Evolutionary conservation across 2,329 filamentous ascomycete species (phyloP), one percentile per base, ranked within the genome.

Genomic region (Colletotrichum tanaceti): DNA sequence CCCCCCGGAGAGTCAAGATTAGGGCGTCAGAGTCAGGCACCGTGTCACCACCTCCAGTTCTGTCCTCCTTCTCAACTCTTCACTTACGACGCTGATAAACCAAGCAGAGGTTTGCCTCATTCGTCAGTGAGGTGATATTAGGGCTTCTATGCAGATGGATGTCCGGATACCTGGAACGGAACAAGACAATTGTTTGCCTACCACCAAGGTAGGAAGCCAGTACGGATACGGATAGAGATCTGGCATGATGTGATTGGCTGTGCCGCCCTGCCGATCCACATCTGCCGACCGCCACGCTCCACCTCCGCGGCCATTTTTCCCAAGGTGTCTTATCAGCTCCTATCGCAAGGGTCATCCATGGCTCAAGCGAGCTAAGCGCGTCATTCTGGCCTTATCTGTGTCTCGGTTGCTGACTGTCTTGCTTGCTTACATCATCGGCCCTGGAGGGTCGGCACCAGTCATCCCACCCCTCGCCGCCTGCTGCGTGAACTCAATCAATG

Each of bases 1-100:
- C 61, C 55, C 65, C 28, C 22, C 49, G 16, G 62, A 68, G 60
- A 54, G 65, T 61, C 47, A 64, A 64, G 65, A 64, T 52, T 59
- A 24, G 58, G 61, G 13, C 28, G 44, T 46, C 18, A 46, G 43
- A 52, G 49, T 52, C n/a, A 44, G 46, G 35, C 18, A 16, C n/a
- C n/a, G n/a, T n/a, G n/a, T n/a, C n/a, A n/a, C n/a, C n/a, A n/a
- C 13, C 16, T 41, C n/a, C 18, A 13, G 28, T 16, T 24, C 24
- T 3, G 7, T 10, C 7, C 28, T 32, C 28, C 10, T 32, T 32
- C 7, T 2, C 28, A 10, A 9, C 28, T 7, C 28, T 32, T 32
- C 28, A 32, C 24, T 24, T n/a, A 11, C n/a, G 16, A n/a, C 32
- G 28, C 50, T 10, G 16, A 53, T n/a, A n/a, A n/a, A n/a, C 9